These are phyloP conservation scores for Fusarium aywerte DNA, from an alignment of 2,329 filamentous ascomycete genomes.

Conservation along the genomic window DNA sequence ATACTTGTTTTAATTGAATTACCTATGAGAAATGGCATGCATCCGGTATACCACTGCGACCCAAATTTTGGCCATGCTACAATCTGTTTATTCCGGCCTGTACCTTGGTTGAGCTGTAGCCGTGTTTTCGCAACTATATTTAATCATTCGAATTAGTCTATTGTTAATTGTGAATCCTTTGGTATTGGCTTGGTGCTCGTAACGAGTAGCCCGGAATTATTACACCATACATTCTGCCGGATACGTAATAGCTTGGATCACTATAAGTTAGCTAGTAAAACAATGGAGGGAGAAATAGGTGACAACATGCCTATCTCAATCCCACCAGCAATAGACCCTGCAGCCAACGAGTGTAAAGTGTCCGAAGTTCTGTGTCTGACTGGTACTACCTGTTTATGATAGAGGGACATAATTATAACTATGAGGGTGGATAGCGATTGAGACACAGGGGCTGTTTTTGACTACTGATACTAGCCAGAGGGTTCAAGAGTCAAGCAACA, in stretches of 20 bases:
- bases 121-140: constrained; percentile 91
- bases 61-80: constrained; percentile 96
- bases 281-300: too few species aligned
- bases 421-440: too few species aligned
- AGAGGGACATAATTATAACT: too few species aligned
- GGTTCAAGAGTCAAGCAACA: too few species aligned
- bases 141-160: too few species aligned
- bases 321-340: too few species aligned
- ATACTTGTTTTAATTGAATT: constrained; percentile 97
- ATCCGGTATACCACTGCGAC: constrained; percentile 95
- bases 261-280: constrained; percentile 24
- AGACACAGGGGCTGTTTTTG: too few species aligned
- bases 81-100: constrained; percentile 85
- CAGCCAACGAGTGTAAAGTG: too few species aligned
- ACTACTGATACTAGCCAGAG: too few species aligned
- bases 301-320: too few species aligned
- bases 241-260: constrained; percentile 78
- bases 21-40: constrained; percentile 94
- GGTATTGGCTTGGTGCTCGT: background rate
- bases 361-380: too few species aligned
- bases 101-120: constrained; percentile 87
- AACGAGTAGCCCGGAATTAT: background rate
- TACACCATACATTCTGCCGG: constrained; percentile 87
- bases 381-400: too few species aligned
- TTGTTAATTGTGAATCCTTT: constrained; percentile 14